phyloP scores from a whole-genome alignment of 208 protist genomes.

The Leishmania gerbilli region DNA sequence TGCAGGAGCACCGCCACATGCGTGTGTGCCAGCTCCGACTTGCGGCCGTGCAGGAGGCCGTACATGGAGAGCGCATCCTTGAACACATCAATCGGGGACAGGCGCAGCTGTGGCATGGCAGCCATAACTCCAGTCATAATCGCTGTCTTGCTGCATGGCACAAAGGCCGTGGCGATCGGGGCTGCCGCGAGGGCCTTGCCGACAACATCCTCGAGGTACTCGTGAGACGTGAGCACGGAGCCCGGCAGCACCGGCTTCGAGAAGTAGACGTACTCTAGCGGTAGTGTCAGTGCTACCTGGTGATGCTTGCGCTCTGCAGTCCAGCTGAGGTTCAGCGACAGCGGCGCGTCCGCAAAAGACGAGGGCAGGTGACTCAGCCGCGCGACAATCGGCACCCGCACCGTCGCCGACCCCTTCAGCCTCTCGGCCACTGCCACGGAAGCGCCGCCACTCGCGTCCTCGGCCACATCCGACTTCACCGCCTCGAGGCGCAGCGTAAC shows the following conservation, averaged over 20 bases:
- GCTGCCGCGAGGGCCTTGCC: constrained; percentile 27
- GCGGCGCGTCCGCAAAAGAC: constrained; percentile 31
- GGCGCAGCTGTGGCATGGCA: constrained; percentile 40
- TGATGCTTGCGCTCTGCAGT: constrained; percentile 41
- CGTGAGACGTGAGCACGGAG: constrained; percentile 24
- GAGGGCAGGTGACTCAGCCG: constrained; percentile 35
- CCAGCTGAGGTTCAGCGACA: constrained; percentile 43
- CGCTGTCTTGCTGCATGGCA: constrained; percentile 44
- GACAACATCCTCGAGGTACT: constrained; percentile 50
- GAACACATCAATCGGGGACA: constrained; percentile 67
- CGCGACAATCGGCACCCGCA: constrained; percentile 28
- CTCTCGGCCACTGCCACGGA: constrained; percentile 35
- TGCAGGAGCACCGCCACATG: constrained; percentile 74
- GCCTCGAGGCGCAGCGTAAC: constrained; percentile 11
- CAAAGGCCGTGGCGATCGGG: constrained; percentile 48
- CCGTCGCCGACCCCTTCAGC: constrained; percentile 41
- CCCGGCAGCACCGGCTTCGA: constrained; percentile 33
- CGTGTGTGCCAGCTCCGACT: constrained; percentile 35
- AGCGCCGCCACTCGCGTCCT: not conserved
- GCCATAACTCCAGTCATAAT: constrained; percentile 37
- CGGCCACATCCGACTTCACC: not conserved
- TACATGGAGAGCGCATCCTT: constrained; percentile 67
- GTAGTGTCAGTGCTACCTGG: constrained; percentile 18
- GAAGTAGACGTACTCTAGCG: constrained; percentile 66
- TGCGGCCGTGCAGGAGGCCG: constrained; percentile 60